Base-by-base conservation (phyloP, 495 filamentous ascomycete genomes). In the Elaphomyces granulatus region DNA sequence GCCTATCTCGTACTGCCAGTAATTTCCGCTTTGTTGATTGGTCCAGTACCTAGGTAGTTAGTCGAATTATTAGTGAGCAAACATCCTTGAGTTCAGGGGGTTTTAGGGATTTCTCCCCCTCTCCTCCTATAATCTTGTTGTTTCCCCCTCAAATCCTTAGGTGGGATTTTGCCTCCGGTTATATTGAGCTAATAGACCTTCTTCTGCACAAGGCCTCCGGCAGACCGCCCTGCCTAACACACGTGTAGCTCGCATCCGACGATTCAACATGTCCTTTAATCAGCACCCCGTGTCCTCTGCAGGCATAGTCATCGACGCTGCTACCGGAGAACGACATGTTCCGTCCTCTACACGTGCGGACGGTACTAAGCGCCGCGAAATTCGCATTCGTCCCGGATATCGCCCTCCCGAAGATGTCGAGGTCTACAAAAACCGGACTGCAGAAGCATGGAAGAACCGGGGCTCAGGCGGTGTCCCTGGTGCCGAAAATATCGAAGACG, bases 401-500 rank as follows among this genome's bases (percentile, higher is more conserved):
- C 75, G 75, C 23, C 92, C 92, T 0, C 88, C 90, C 2, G 92
- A 99, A 58, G 92, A 99, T 59, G 82, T 95, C 42, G 85, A 95
- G 52, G 65, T 94, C 26, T 99, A 96, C 72, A 90, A 83, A 68
- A 96, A 94, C 62, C 77, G 81, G 32, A 82, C 78, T 3, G 87
- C 87, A 17, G 82, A 88, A 47, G 77, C 72, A 30, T 94, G 83
- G 68, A 88, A 85, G 59, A 86, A 68, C 48, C 75, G 87, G 15
- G 82, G 79, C 9, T 80, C 68, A 44, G 76, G 72, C 38, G 80
- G 81, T 47, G 71, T 95, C 3, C 83, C 87, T 7, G 92, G 92
- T 8, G 82, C 87, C 14, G 83, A 83, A 41, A 62, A 64, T 0
- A 54, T 75, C 37, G 71, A 72, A 36, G 72, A 76, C 36, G 58